Percentiles rank a stretch among this genome's conserved stretches.
phyloP scores from a whole-genome alignment of 345 rosid species.

The Erysimum cheiranthoides region DNA sequence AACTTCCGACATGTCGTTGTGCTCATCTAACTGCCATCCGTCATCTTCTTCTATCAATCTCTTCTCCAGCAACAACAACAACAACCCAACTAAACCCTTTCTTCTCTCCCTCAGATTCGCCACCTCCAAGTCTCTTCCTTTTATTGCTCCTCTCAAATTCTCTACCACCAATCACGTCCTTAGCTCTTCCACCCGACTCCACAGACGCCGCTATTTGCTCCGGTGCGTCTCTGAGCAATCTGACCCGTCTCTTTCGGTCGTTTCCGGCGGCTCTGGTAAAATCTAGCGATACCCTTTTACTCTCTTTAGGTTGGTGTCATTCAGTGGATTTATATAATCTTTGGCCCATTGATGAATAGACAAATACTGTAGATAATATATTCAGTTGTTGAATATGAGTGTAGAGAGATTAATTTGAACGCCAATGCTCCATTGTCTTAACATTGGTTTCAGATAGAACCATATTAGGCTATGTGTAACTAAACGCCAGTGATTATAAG shows the following conservation, averaged over 20 bases:
- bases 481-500: not conserved
- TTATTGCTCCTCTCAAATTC: slow-evolving; percentile 40
- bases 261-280: slow-evolving; percentile 45
- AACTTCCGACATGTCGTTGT: slow-evolving; percentile 41
- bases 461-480: not conserved
- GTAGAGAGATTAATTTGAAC: not conserved
- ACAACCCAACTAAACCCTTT: slow-evolving; percentile 37
- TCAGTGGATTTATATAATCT: not conserved
- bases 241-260: slow-evolving; percentile 38
- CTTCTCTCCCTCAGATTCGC: slow-evolving; percentile 40
- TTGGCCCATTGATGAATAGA: not conserved
- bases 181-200: slow-evolving; percentile 29
- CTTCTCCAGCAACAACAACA: slow-evolving; percentile 34
- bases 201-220: slow-evolving; percentile 32
- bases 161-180: slow-evolving; percentile 27
- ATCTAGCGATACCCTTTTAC: not conserved
- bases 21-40: slow-evolving; percentile 15
- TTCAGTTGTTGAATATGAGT: not conserved
- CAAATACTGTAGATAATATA: not conserved
- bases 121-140: slow-evolving; percentile 40
- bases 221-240: slow-evolving; percentile 43
- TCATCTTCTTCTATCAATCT: slow-evolving; percentile 40
- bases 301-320: not conserved
- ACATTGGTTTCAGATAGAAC: slow-evolving; percentile 5
- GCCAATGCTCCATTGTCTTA: not conserved